Conservation (phyloP, 257 asterid genomes). For the Penstemon barbatus region DNA sequence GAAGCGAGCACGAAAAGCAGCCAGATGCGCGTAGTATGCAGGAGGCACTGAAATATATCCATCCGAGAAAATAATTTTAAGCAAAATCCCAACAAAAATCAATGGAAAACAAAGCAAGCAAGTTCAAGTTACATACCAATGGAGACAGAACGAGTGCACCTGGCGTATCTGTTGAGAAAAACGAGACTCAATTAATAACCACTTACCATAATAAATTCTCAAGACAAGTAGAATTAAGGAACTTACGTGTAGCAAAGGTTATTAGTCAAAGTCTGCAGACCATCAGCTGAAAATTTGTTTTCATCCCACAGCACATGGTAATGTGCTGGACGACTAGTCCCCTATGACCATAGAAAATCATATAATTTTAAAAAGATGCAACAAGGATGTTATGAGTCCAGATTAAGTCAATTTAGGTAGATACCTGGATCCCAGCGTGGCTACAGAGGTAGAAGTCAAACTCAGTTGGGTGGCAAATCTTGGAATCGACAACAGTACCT, state of each 20-base stretch:
- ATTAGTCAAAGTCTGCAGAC: slow-evolving; percentile 74
- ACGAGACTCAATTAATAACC: not conserved
- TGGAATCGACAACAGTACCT: slow-evolving; percentile 97
- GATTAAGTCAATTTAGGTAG: not conserved
- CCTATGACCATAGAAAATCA: slow-evolving; percentile 35
- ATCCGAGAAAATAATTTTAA: not conserved
- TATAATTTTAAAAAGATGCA: not conserved
- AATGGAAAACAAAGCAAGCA: not conserved
- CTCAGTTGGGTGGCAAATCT: slow-evolving; percentile 95
- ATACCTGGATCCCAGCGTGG: slow-evolving; percentile 96
- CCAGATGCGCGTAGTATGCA: slow-evolving; percentile 91
- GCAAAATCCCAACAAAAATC: not conserved
- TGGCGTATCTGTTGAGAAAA: slow-evolving; percentile 61
- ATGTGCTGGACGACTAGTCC: slow-evolving; percentile 92
- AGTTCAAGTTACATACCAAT: slow-evolving; percentile 57
- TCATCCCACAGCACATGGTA: slow-evolving; percentile 97
- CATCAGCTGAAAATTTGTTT: slow-evolving; percentile 85
- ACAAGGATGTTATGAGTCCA: not conserved
- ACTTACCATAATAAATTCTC: not conserved
- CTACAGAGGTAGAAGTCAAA: slow-evolving; percentile 96
- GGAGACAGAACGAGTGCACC: slow-evolving; percentile 95
- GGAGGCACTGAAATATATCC: slow-evolving; percentile 69
- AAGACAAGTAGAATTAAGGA: not conserved
- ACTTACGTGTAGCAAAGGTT: slow-evolving; percentile 94
- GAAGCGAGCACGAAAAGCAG: slow-evolving; percentile 94